A percentile compares a stretch with the other conserved stretches of the same genome.
phyloP scores from a whole-genome alignment of 164 flowering plant genomes.

The Saururus chinensis region DNA sequence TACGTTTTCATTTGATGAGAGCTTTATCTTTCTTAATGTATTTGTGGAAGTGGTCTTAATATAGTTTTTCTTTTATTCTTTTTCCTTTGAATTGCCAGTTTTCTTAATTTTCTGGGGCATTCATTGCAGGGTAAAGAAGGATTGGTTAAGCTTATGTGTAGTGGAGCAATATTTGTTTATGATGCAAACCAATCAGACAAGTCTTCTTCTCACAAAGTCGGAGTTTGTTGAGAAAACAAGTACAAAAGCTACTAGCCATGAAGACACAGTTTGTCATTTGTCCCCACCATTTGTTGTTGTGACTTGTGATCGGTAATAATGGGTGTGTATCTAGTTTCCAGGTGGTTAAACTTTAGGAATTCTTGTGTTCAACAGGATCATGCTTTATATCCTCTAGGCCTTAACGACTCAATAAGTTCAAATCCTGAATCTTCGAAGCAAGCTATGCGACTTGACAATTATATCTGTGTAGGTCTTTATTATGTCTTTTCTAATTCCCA shows the following conservation, averaged over 20 bases:
- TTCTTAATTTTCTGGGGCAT: not conserved
- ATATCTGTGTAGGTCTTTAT: conserved; percentile 41
- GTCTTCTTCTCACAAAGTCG: conserved; percentile 59
- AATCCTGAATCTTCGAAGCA: conserved; percentile 47
- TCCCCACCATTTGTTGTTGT: not conserved
- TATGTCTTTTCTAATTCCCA: not conserved
- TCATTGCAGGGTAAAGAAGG: conserved; percentile 72
- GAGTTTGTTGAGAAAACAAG: conserved; percentile 60
- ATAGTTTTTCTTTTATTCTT: not conserved
- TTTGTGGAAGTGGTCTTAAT: not conserved
- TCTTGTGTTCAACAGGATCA: not conserved
- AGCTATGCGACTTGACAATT: conserved; percentile 32
- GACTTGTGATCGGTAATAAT: not conserved
- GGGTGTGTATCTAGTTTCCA: not conserved
- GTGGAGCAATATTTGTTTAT: conserved; percentile 54
- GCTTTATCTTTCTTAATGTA: not conserved
- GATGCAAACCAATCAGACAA: conserved; percentile 58
- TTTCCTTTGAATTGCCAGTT: no score
- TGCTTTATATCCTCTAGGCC: conserved; percentile 32
- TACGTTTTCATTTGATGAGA: conserved; percentile 4
- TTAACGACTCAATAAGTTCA: conserved; percentile 58
- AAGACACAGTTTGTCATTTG: conserved; percentile 17
- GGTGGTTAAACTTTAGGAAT: conserved; percentile 25
- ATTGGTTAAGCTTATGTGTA: conserved; percentile 55
- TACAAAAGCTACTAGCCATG: conserved; percentile 21